Evolutionary conservation across 805 yeast species (phyloP), one percentile per base, ranked within the genome.

Genomic region (Candida tammaniensis): DNA sequence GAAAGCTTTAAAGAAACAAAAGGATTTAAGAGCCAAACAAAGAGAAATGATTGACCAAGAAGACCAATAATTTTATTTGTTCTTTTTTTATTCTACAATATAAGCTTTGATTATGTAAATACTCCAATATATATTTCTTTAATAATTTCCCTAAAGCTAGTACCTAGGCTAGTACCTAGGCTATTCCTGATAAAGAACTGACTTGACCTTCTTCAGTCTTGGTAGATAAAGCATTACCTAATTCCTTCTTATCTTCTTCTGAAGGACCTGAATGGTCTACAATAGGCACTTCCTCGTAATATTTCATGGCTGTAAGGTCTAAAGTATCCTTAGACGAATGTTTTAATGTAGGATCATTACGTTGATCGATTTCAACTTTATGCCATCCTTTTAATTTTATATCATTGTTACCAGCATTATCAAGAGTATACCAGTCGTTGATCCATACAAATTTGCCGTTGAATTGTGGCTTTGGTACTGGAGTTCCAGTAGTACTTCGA

Each of bases 381-480:
- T 49, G 49, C 72, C 72, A 67, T 5, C 71, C 69, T 42, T 61
- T 64, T 30, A 62, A 44, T 24, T 48, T 20, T 13, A 33, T 45
- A 5, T 35, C 38, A 10, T 19, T 17, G 5, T 24, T 23, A 22
- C 27, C 24, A 6, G 67, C 64, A 20, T 42, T 43, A n/a, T n/a
- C n/a, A n/a, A n/a, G n/a, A n/a, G n/a, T n/a, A 43, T 58, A 60
- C 70, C 70, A 64, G 40, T 59, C 68, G 24, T 61, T 57, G 31
- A 56, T 54, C 72, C 72, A 66, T 2, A 35, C 38, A 10, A 8
- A 27, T 13, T 36, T 31, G 7, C 34, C 39, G n/a, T 25, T 23
- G 32, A 25, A 37, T 24, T 19, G 30, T 7, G 30, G 11, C 10
- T 25, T 30, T 11, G 19, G 30, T 11, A 27, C 20, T 13, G 48